Evolutionary conservation across 306 rosid genomes (phyloP), one percentile per base, ranked within the genome.

Genomic region (Glycyrrhiza uralensis): DNA sequence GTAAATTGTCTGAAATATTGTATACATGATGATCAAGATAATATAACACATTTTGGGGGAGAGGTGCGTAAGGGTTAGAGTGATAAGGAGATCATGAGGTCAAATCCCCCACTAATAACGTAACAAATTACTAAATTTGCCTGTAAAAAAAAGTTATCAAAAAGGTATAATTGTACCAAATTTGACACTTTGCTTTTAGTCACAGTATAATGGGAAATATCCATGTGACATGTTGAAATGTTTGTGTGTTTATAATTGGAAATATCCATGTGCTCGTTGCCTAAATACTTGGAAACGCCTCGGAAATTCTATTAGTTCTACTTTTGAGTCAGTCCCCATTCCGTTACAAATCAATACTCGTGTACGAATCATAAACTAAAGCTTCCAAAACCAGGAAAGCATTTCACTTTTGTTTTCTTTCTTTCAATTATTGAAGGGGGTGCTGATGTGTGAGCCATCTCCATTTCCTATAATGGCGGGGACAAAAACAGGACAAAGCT

Each of bases 281-380:
- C 60, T 41, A 50, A 44, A 35, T 32, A 2, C 65, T 36, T 22
- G 36, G 71, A 75, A 75, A 52, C 35, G 33, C 13, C 18, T 23
- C 41, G 26, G 78, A 63, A 81, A 75, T 75, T 69, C 33, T 69
- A 18, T 62, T n/a, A n/a, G n/a, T n/a, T 17, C 12, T 18, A 54
- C 49, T 61, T 54, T 33, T 28, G 62, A 26, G 47, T 44, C 62
- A 23, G 2, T 50, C 5, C 30, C 20, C 59, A 51, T 74, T 80
- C 28, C 71, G 36, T 10, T 69, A 23, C 62, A 41, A 11, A 17
- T 15, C 62, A 76, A 33, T 61, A 45, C 38, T 75, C 4, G 13
- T 44, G 64, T 70, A 50, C 69, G 62, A 57, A 54, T 28, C 13
- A 20, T 45, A 38, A 52, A 15, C 46, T 18, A 75, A 69, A 80